These are phyloP conservation scores for Phytophthora sp. DNA, from an alignment of 352 stramenopile genomes.

Conservation along the genomic window DNA sequence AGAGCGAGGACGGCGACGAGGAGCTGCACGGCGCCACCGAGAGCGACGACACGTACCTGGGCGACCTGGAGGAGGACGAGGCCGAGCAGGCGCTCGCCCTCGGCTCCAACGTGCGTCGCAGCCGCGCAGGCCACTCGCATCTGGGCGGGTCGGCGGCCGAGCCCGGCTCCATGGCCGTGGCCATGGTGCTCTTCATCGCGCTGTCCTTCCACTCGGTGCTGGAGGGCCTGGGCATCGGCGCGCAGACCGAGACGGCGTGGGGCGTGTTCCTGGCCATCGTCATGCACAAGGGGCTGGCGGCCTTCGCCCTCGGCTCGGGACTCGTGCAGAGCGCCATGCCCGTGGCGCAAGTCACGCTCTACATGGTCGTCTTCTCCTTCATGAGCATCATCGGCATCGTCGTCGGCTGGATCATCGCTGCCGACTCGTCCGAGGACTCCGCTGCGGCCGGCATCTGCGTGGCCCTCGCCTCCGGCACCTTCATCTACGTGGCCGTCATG, in stretches of 20 bases:
- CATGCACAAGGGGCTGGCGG: conserved; percentile 79
- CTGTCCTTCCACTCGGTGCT: conserved; percentile 86
- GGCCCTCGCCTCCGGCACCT: conserved; percentile 77
- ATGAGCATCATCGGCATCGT: conserved; percentile 72
- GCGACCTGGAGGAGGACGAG: conserved; percentile 49
- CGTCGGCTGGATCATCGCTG: conserved; percentile 59
- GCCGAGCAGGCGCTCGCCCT: conserved; percentile 17
- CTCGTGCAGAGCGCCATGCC: conserved; percentile 69
- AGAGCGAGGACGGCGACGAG: conserved; percentile 40
- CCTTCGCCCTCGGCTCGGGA: conserved; percentile 72
- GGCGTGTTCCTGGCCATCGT: conserved; percentile 81
- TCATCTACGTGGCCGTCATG: conserved; percentile 89
- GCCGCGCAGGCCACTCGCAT: conserved; percentile 41
- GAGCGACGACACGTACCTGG: conserved; percentile 53
- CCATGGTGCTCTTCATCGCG: conserved; percentile 76
- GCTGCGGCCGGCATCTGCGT: conserved; percentile 60
- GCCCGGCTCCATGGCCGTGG: conserved; percentile 54
- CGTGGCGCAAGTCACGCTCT: conserved; percentile 54
- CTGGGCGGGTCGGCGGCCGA: conserved; percentile 20
- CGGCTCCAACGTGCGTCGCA: conserved; percentile 19
- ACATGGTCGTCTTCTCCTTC: conserved; percentile 69
- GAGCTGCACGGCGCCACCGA: conserved; percentile 46
- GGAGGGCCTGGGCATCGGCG: conserved; percentile 77
- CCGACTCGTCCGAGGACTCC: conserved; percentile 65
- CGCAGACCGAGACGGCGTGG: conserved; percentile 72